Evolutionary conservation across 345 rosid genomes (phyloP).

Genomic region (Lepidium aucheri): DNA sequence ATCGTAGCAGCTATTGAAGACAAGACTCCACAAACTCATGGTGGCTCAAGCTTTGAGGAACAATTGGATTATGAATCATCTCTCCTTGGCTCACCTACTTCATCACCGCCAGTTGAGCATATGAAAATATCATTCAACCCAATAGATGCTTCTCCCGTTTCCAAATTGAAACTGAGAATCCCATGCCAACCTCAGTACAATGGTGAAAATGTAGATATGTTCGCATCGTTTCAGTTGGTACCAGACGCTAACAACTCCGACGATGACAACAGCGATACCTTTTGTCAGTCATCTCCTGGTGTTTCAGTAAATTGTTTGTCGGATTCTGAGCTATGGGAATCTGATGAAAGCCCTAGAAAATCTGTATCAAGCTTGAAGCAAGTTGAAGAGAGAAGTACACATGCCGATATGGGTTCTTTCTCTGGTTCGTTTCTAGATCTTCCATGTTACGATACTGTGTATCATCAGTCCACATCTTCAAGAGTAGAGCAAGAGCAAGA

Average conservation of each 20-base stretch:
- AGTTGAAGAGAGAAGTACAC: background rate
- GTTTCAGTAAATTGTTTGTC: constrained; percentile 68
- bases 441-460: constrained; percentile 60
- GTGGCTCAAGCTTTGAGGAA: constrained; percentile 28
- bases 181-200: constrained; percentile 36
- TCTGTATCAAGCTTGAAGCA: constrained; percentile 22
- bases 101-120: constrained; percentile 85
- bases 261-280: constrained; percentile 50
- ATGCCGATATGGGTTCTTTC: constrained; percentile 29
- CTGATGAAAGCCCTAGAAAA: constrained; percentile 42
- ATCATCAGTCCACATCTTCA: constrained; percentile 18
- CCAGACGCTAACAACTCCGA: constrained; percentile 41
- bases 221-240: constrained; percentile 82
- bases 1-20: constrained; percentile 25
- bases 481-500: constrained; percentile 5
- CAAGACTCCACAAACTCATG: constrained; percentile 15
- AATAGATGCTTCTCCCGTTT: constrained; percentile 36
- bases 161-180: constrained; percentile 65
- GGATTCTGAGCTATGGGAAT: constrained; percentile 89
- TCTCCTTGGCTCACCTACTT: constrained; percentile 41
- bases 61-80: constrained; percentile 16
- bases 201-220: constrained; percentile 38
- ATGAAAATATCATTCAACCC: constrained; percentile 89
- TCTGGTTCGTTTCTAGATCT: constrained; percentile 31
- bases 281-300: constrained; percentile 78